phyloP scores from a whole-genome alignment of 306 rosid species.

The Medicago arabica region DNA sequence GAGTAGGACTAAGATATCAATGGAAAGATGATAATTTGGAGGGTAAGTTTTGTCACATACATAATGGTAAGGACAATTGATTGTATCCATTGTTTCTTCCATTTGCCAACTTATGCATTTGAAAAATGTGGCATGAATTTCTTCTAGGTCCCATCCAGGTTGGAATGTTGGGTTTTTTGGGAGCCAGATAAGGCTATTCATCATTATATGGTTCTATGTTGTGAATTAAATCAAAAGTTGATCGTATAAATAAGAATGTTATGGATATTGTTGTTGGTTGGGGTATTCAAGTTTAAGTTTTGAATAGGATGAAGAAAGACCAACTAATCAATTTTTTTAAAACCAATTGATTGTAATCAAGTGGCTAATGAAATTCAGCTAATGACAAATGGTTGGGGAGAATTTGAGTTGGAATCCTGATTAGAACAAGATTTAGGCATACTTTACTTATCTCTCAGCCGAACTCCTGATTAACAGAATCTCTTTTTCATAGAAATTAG shows the following conservation, averaged over 20 bases:
- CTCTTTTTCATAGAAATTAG: too few relatives aligned
- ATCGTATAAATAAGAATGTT: slow-evolving; percentile 40
- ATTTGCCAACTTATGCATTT: slow-evolving; percentile 94
- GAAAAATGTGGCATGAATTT: slow-evolving; percentile 65
- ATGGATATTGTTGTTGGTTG: slow-evolving; percentile 55
- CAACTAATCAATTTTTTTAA: slow-evolving; percentile 52
- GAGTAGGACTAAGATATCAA: slow-evolving; percentile 62
- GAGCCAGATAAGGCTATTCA: slow-evolving; percentile 55
- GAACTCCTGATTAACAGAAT: too few relatives aligned
- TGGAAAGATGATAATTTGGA: slow-evolving; percentile 58
- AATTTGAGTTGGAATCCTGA: too few relatives aligned
- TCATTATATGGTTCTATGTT: slow-evolving; percentile 34
- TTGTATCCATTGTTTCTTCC: slow-evolving; percentile 79
- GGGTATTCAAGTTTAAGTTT: slow-evolving; percentile 52
- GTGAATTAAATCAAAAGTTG: slow-evolving; percentile 7
- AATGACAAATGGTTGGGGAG: too few relatives aligned
- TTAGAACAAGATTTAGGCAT: too few relatives aligned
- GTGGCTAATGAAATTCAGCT: too few relatives aligned
- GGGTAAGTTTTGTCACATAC: slow-evolving; percentile 78
- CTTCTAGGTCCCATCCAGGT: slow-evolving; percentile 52
- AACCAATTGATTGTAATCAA: too few relatives aligned
- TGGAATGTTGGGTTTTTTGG: slow-evolving; percentile 57
- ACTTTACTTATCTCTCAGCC: not conserved
- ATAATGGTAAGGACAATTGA: slow-evolving; percentile 84
- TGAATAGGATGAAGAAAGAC: slow-evolving; percentile 66